A percentile compares a stretch with the other conserved stretches of the same genome.
Conservation (phyloP, 305 asterid genomes). For the Fraxinus floribunda region DNA sequence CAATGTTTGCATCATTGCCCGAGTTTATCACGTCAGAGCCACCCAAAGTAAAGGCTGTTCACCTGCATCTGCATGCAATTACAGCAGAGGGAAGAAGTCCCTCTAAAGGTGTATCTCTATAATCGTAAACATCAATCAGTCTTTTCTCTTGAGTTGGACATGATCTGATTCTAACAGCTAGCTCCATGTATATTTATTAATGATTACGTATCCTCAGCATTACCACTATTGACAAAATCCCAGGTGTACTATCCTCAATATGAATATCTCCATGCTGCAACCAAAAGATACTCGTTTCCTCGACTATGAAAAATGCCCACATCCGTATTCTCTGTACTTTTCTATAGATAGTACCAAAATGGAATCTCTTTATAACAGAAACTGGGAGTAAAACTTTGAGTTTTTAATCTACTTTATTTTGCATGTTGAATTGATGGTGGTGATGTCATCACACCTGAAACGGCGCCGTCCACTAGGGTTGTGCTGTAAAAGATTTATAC, state of each 20-base stretch:
- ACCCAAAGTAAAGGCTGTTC: constrained; percentile 14
- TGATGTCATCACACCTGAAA: constrained; percentile 46
- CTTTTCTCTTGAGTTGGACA: neutral
- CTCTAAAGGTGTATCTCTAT: neutral
- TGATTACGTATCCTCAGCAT: constrained; percentile 31
- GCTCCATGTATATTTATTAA: constrained; percentile 19
- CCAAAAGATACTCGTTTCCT: neutral
- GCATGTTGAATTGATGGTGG: neutral
- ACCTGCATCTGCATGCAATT: neutral
- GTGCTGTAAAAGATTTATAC: constrained; percentile 6
- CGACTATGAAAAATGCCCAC: constrained; percentile 28
- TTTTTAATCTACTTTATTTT: neutral
- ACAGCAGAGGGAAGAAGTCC: neutral
- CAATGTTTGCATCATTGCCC: neutral
- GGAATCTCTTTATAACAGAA: constrained; percentile 38
- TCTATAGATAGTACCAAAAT: constrained; percentile 22
- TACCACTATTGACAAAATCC: constrained; percentile 21
- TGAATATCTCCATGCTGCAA: neutral
- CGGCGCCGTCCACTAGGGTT: constrained; percentile 45
- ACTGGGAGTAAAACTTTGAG: constrained; percentile 5
- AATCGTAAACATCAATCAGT: neutral
- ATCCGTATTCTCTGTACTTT: constrained; percentile 18
- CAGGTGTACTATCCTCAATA: constrained; percentile 3
- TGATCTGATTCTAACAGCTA: constrained; percentile 8
- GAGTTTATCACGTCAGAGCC: neutral